Conservation (phyloP, 768 basidiomycete genomes). For the Termitomyces sp. region DNA sequence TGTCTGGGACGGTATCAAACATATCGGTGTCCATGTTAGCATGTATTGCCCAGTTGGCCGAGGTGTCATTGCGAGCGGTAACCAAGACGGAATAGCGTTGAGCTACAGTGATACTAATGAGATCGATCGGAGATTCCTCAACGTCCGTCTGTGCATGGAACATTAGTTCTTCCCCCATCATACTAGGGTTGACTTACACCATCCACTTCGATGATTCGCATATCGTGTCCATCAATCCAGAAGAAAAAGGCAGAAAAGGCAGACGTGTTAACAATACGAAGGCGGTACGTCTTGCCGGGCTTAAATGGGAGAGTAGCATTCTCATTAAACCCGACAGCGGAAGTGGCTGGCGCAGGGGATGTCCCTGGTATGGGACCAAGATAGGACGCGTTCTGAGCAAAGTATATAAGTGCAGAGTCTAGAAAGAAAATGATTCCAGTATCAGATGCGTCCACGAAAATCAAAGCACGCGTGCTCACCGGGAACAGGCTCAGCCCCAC, state of each 20-base stretch:
- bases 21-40: constrained; percentile 88
- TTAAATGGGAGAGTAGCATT: constrained; percentile 83
- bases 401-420: constrained; percentile 86
- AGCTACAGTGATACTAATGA: constrained; percentile 76
- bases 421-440: not conserved
- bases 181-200: constrained; percentile 48
- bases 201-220: constrained; percentile 82
- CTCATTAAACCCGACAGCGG: constrained; percentile 79
- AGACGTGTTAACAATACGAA: constrained; percentile 84
- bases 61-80: constrained; percentile 82
- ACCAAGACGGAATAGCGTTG: constrained; percentile 95
- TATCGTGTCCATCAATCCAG: constrained; percentile 87
- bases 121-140: constrained; percentile 68
- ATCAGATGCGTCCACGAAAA: not conserved
- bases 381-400: constrained; percentile 73
- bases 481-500: constrained; percentile 88
- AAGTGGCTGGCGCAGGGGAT: constrained; percentile 47
- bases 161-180: not conserved
- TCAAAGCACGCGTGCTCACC: constrained; percentile 34
- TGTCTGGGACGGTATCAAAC: constrained; percentile 81
- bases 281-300: constrained; percentile 86
- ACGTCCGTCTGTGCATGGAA: constrained; percentile 61
- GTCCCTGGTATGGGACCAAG: constrained; percentile 56
- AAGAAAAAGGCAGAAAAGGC: constrained; percentile 78
- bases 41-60: constrained; percentile 85